Conservation (phyloP, 2,329 filamentous ascomycete genomes). For the Akanthomyces dipterigenus region DNA sequence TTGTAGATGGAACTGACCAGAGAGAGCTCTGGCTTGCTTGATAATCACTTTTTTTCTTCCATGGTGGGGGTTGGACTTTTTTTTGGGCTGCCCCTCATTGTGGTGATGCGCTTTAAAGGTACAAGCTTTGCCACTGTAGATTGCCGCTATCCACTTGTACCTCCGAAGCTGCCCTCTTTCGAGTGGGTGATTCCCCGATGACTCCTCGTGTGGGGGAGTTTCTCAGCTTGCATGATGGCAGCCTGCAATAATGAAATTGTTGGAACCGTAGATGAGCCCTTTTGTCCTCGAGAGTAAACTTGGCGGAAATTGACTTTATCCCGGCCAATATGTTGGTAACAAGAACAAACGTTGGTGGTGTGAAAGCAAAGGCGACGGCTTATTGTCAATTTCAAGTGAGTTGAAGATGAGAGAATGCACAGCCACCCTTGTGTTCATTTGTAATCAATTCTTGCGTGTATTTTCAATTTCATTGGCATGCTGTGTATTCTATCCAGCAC, state of each 20-base stretch:
- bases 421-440: too few relatives aligned
- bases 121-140: neutral
- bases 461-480: too few relatives aligned
- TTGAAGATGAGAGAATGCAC: too few relatives aligned
- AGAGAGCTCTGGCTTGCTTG: conserved; percentile 8
- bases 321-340: too few relatives aligned
- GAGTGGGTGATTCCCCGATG: neutral
- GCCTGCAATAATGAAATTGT: neutral
- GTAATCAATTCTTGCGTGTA: too few relatives aligned
- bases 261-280: neutral
- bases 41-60: conserved; percentile 11
- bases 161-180: neutral
- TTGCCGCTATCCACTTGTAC: neutral
- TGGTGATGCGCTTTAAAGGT: neutral
- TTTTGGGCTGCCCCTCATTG: conserved; percentile 10
- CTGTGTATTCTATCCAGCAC: too few relatives aligned
- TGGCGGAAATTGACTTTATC: neutral
- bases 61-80: conserved; percentile 13
- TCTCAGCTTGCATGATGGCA: neutral
- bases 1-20: conserved; percentile 8
- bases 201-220: neutral
- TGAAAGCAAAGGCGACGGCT: too few relatives aligned
- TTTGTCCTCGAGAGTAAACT: neutral
- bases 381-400: too few relatives aligned
- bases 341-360: too few relatives aligned